Evolutionary conservation across 345 rosid genomes (phyloP), one percentile per base, ranked within the genome.

Genomic region (Nasturtium officinale): DNA sequence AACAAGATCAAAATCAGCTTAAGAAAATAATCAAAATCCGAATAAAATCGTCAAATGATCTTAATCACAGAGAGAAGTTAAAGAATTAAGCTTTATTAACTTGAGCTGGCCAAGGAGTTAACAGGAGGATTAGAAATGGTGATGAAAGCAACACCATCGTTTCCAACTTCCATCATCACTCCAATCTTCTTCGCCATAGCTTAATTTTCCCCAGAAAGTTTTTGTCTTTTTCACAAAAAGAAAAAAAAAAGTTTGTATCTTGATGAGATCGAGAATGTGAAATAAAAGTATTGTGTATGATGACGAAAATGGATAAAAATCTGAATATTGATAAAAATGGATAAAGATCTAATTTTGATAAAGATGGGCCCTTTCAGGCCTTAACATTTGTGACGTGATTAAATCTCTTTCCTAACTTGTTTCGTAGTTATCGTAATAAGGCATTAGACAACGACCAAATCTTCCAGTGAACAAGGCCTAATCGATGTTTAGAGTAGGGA

Each of bases 61-160:
- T 37, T 23, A 56, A 43, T 29, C 20, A 37, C 45, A 32, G 32
- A 60, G 55, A 60, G 25, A 43, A 17, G 29, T 26, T n/a, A 3
- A 47, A 16, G 3, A 15, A 7, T 6, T 0, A 13, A 60, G 32
- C 48, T 60, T 38, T 45, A 0, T 20, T 76, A 71, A 94, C 98
- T 80, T 59, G 91, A 85, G 73, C 88, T 69, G 9, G 96, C 90
- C 30, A 94, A 43, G 70, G 97, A 91, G 76, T 91, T 94, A 59
- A 94, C 98, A n/a, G 98, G 97, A 77, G 98, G 98, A 78, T 94
- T 89, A 35, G 79, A 82, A 73, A 94, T 85, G 78, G 96, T 84
- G 75, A 94, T 72, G 52, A 94, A 81, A 0, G 98, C 97, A 63
- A 94, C 97, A 78, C 96, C 98, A 66, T 91, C 98, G 84, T 65